phyloP scores from a whole-genome alignment of 2,329 filamentous ascomycete species.

The Didymella lethalis region DNA sequence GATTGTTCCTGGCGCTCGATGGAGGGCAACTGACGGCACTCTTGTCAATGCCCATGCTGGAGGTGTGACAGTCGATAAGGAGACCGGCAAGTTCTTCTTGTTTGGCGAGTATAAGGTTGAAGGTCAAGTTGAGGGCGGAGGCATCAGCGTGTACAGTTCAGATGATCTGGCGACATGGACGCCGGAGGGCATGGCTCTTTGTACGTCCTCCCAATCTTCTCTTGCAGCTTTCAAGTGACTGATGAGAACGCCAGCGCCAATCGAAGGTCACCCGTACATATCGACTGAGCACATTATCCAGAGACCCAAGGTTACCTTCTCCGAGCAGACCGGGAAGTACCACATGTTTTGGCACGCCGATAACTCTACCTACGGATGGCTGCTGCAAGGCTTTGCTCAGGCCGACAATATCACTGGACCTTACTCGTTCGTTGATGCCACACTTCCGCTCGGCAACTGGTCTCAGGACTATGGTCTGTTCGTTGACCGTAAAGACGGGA shows the following conservation, averaged over 20 bases:
- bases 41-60: slow-evolving; percentile 70
- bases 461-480: slow-evolving; percentile 69
- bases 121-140: slow-evolving; percentile 66
- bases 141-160: slow-evolving; percentile 66
- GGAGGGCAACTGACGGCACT: slow-evolving; percentile 67
- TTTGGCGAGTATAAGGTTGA: slow-evolving; percentile 70
- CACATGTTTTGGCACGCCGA: slow-evolving; percentile 71
- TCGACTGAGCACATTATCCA: slow-evolving; percentile 66
- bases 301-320: slow-evolving; percentile 68
- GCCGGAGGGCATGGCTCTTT: slow-evolving; percentile 63
- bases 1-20: slow-evolving; percentile 68
- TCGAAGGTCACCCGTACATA: slow-evolving; percentile 64
- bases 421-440: slow-evolving; percentile 63
- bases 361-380: slow-evolving; percentile 63
- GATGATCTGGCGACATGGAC: slow-evolving; percentile 68
- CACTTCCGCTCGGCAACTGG: slow-evolving; percentile 67
- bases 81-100: slow-evolving; percentile 65
- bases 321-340: slow-evolving; percentile 62
- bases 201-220: slow-evolving; percentile 40
- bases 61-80: slow-evolving; percentile 61
- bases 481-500: slow-evolving; percentile 65
- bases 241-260: slow-evolving; percentile 51
- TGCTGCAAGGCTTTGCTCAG: slow-evolving; percentile 65
- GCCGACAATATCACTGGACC: slow-evolving; percentile 62
- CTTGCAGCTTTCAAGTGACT: not conserved